Evolutionary conservation across 495 filamentous ascomycete genomes (phyloP), one percentile per base, ranked within the genome.

Genomic region (Penicillium herquei): DNA sequence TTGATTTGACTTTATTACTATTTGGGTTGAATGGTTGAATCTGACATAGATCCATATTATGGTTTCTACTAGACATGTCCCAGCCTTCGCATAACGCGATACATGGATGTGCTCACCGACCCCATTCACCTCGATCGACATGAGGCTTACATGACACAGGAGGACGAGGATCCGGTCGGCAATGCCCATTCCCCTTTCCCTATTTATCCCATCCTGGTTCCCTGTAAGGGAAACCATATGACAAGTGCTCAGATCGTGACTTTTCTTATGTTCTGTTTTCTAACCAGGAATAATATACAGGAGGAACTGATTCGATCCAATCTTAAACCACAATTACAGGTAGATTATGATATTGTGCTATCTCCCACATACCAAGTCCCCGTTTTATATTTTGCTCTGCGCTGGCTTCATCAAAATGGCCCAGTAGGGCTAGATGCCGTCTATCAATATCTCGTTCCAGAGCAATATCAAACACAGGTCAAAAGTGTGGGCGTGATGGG

Each of bases 381-480:
- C 43, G 76, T 81, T 49, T 67, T 82, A 57, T 82, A 77, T 61
- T 78, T 81, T 59, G 65, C 67, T 18, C 66, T 81, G 45, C 86
- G 87, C 62, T 81, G 84, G 58, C 77, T 84, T 55, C 76, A 82
- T 81, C 58, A 84, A 74, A 46, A 80, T 70, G 54, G 85, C 84
- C 70, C 76, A 61, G 39, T 80, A 74, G 59, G 85, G 78, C 56
- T 91, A 64, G 86, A 92, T 52, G 76, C 79, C 12, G 81, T 92
- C 51, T 91, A 91, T 68, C 73, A 81, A 39, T 74, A 78, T 43
- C 76, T 92, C 39, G 87, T 93, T 51, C 88, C 90, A 12, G 69
- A 81, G 41, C 76, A 80, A 49, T 84, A 81, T 69, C 83, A 78
- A 61, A 65, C 71, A 41, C 69, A 76, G 55, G 69, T 92, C 58